Conservation (phyloP, 139 green algal genomes). For the Closterium sp. region DNA sequence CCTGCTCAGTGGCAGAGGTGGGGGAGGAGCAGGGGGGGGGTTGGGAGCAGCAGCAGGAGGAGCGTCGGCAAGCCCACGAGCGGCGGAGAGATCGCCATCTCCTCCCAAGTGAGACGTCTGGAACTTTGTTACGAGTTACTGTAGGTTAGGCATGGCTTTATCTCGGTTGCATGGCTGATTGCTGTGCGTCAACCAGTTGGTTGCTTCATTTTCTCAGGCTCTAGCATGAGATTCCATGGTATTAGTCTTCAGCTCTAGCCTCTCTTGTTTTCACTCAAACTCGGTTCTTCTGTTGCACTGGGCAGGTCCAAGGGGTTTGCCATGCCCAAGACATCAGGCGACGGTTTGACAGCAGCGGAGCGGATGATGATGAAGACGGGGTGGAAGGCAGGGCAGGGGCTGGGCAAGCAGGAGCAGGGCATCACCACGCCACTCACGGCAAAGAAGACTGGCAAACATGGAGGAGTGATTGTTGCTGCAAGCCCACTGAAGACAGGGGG, state of each 20-base stretch:
- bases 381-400: conserved; percentile 83
- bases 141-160: not conserved
- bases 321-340: conserved; percentile 4
- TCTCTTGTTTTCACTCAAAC: not conserved
- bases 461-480: conserved; percentile 75
- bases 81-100: conserved; percentile 7
- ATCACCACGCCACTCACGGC: conserved; percentile 83
- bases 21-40: not conserved
- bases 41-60: not conserved
- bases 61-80: not conserved
- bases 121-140: not conserved
- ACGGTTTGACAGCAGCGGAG: conserved; percentile 66
- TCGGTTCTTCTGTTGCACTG: not conserved
- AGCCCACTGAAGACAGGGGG: not conserved
- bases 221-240: not conserved
- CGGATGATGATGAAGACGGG: conserved; percentile 96
- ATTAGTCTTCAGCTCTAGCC: not conserved
- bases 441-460: conserved; percentile 69
- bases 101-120: conserved; percentile 12
- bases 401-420: conserved; percentile 76
- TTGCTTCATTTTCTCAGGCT: not conserved
- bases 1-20: conserved; percentile 16
- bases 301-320: not conserved
- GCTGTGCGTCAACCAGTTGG: not conserved
- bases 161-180: not conserved